Conservation (phyloP, 225 moss, liverwort and hornwort species). For the Physcomitrium patens region DNA sequence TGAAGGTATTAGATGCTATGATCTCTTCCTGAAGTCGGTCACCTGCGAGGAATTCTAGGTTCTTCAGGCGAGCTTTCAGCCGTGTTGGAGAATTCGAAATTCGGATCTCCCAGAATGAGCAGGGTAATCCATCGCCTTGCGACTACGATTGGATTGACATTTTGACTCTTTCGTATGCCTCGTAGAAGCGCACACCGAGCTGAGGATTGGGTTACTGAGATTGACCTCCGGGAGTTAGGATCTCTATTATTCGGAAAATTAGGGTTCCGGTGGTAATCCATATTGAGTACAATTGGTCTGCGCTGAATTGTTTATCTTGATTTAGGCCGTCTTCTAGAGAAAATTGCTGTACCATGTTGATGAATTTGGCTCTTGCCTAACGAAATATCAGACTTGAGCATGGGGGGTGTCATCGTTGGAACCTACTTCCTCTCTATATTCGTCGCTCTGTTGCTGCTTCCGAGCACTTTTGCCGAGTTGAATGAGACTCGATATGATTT, state of each 20-base stretch:
- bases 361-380: background rate
- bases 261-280: constrained; percentile 18
- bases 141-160: background rate
- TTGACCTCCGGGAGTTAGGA: background rate
- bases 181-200: background rate
- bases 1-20: background rate
- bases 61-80: background rate
- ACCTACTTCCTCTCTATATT: constrained; percentile 4
- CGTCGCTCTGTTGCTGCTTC: constrained; percentile 23
- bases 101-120: background rate
- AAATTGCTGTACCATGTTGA: background rate
- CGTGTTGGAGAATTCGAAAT: background rate
- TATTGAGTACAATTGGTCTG: background rate
- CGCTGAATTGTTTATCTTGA: background rate
- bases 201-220: background rate
- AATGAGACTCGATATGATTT: constrained; percentile 30
- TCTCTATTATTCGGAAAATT: background rate
- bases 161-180: background rate
- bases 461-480: constrained; percentile 5
- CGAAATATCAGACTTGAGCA: constrained; percentile 2
- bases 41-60: background rate
- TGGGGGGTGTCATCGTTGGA: constrained; percentile 21
- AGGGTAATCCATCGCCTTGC: background rate
- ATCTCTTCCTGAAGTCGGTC: background rate
- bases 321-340: background rate